A percentile compares a stretch with the other conserved stretches of the same genome.
phyloP scores from a whole-genome alignment of 371 early-diverging fungal species.

The Lichtheimia corymbifera region DNA sequence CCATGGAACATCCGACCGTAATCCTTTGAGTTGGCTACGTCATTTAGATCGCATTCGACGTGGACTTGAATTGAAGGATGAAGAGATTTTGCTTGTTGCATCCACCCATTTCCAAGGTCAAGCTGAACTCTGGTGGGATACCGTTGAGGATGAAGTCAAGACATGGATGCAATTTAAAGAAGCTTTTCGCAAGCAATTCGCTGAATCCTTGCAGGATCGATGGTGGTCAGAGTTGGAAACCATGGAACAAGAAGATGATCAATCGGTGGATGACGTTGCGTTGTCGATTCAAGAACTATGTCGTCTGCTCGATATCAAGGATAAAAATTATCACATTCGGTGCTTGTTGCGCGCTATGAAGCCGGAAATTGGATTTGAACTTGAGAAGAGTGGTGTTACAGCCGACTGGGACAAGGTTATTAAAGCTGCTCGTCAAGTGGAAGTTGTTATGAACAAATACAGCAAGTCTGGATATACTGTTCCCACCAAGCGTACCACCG shows the following conservation, averaged over 20 bases:
- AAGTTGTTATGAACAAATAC: not conserved
- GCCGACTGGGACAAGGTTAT: not conserved
- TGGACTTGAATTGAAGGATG: not conserved
- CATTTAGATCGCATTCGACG: not conserved
- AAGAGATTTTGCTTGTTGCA: not conserved
- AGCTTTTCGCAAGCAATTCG: not conserved
- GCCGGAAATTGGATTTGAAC: not conserved
- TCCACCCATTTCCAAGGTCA: not conserved
- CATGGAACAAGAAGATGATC: not conserved
- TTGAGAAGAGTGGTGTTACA: not conserved
- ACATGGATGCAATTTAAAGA: not conserved
- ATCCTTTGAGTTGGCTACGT: not conserved
- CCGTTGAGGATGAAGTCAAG: not conserved
- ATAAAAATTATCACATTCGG: not conserved
- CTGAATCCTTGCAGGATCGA: not conserved
- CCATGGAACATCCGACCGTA: not conserved
- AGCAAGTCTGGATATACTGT: too few relatives aligned
- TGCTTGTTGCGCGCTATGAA: not conserved
- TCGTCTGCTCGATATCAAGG: not conserved
- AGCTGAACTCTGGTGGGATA: not conserved
- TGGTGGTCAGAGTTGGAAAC: not conserved
- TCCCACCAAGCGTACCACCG: too few relatives aligned
- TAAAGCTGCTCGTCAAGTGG: not conserved
- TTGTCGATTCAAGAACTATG: not conserved
- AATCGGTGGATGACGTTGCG: constrained; percentile 1